Percentiles rank a stretch among this genome's conserved stretches.
Evolutionary conservation across 1,284 basidiomycete species (phyloP).

Genomic region (Ceratorhiza oryzae-sativae): DNA sequence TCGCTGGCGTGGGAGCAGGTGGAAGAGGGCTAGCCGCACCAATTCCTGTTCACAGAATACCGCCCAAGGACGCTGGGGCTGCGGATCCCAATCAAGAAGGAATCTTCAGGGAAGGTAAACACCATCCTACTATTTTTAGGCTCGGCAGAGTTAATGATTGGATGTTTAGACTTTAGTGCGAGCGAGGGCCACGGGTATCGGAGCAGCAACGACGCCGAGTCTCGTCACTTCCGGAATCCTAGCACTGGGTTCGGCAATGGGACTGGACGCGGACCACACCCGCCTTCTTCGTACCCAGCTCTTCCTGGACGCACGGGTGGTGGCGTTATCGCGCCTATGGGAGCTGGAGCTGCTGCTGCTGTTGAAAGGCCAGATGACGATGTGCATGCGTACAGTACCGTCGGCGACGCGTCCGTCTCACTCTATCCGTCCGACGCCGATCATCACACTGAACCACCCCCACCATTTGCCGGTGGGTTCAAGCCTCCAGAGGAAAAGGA

Average conservation of each 20-base stretch:
- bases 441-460: slow-evolving; percentile 3
- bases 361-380: slow-evolving; percentile 26
- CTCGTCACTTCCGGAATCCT: slow-evolving; percentile 1
- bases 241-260: slow-evolving; percentile 18
- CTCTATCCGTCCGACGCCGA: slow-evolving; percentile 31
- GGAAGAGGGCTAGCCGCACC: slow-evolving; percentile 16
- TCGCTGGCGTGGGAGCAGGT: slow-evolving; percentile 34
- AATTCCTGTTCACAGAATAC: neutral
- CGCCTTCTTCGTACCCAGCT: slow-evolving; percentile 19
- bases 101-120: slow-evolving; percentile 29
- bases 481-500: slow-evolving; percentile 15
- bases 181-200: slow-evolving; percentile 33
- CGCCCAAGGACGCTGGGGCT: slow-evolving; percentile 4
- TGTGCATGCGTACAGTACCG: slow-evolving; percentile 26
- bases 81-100: slow-evolving; percentile 9
- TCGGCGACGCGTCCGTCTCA: slow-evolving; percentile 31
- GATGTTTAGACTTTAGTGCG: slow-evolving; percentile 19
- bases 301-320: neutral
- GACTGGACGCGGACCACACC: neutral
- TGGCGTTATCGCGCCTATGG: neutral
- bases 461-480: slow-evolving; percentile 19
- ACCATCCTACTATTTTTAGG: neutral
- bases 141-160: neutral
- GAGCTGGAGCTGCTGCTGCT: neutral
- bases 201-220: slow-evolving; percentile 33